These are phyloP conservation scores for Coemansia sp. DNA, from an alignment of 192 early-diverging fungal genomes.

Conservation along the genomic window DNA sequence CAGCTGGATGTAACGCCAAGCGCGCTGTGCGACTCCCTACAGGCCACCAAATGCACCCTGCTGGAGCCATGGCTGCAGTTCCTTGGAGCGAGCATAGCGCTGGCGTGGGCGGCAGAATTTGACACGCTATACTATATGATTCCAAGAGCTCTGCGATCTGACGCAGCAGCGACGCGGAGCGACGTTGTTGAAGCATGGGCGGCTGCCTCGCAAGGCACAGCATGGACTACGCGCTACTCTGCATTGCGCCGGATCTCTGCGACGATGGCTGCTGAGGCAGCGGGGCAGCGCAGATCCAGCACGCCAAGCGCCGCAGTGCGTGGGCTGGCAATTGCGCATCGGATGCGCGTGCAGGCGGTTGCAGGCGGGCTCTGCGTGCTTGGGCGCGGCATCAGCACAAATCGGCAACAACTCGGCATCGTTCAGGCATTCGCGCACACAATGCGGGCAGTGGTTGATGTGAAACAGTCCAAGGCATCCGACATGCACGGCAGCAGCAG, in stretches of 20 bases:
- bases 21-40: constrained; percentile 15
- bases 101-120: constrained; percentile 30
- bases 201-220: neutral
- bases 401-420: constrained; percentile 1
- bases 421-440: constrained; percentile 9
- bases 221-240: constrained; percentile 18
- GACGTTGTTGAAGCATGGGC: constrained; percentile 43
- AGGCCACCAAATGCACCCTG: constrained; percentile 2
- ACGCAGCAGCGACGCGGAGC: constrained; percentile 26
- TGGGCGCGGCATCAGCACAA: neutral
- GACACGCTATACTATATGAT: constrained; percentile 29
- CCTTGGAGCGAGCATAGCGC: constrained; percentile 21
- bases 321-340: constrained; percentile 14
- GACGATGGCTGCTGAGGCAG: neutral
- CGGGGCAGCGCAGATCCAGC: neutral
- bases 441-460: neutral
- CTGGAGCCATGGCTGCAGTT: constrained; percentile 33
- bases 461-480: neutral
- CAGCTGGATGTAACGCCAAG: no score
- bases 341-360: constrained; percentile 41
- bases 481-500: no score
- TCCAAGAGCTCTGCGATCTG: constrained; percentile 10
- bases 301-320: constrained; percentile 20
- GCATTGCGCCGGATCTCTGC: constrained; percentile 35
- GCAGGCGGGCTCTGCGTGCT: constrained; percentile 23